Conservation (phyloP, 352 stramenopile species). For the Pythium biforme region DNA sequence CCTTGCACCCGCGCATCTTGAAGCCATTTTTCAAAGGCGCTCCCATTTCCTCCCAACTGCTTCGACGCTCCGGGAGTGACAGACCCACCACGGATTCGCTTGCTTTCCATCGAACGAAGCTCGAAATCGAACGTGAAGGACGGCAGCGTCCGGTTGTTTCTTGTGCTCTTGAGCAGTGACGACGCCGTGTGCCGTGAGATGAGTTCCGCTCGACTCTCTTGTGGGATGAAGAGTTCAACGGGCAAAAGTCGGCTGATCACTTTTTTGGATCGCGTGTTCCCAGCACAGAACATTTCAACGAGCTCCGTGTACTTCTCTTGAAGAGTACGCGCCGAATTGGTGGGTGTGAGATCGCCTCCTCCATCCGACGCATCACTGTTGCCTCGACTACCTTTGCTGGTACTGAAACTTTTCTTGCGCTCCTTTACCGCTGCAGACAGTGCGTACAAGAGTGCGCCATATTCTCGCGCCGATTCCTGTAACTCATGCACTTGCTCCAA, state of each 20-base stretch:
- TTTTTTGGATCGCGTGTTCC: slow-evolving; percentile 77
- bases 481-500: slow-evolving; percentile 75
- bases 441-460: slow-evolving; percentile 71
- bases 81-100: slow-evolving; percentile 37
- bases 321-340: slow-evolving; percentile 31
- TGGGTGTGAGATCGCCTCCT: slow-evolving; percentile 37
- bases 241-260: slow-evolving; percentile 78
- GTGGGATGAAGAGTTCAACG: slow-evolving; percentile 76
- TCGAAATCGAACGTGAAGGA: slow-evolving; percentile 76
- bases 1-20: slow-evolving; percentile 62
- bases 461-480: slow-evolving; percentile 76
- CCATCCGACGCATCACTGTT: slow-evolving; percentile 22
- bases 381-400: slow-evolving; percentile 7
- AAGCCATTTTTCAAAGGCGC: slow-evolving; percentile 65
- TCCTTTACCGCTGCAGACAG: slow-evolving; percentile 48
- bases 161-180: slow-evolving; percentile 38
- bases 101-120: slow-evolving; percentile 41
- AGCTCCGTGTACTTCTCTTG: slow-evolving; percentile 62
- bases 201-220: slow-evolving; percentile 47
- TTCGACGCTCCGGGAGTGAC: slow-evolving; percentile 6
- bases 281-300: slow-evolving; percentile 80
- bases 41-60: background rate
- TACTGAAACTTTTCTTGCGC: slow-evolving; percentile 18
- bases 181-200: slow-evolving; percentile 61
- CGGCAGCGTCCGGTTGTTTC: slow-evolving; percentile 47